Base-by-base conservation (phyloP, 2,329 filamentous ascomycete genomes). In the Apiospora sp. region DNA sequence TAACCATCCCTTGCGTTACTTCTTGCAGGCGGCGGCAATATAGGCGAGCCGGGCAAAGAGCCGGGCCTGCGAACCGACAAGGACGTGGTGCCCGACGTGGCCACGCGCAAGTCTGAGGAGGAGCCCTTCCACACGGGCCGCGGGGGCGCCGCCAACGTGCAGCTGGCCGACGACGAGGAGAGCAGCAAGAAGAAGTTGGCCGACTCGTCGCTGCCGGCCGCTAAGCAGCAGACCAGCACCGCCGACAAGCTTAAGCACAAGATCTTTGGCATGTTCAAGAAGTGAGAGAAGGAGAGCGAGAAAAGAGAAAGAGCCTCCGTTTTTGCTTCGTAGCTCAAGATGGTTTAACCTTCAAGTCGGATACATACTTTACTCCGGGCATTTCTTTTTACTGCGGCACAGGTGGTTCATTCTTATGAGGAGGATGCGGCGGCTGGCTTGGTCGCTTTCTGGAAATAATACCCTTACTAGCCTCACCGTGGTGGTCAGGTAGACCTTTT, bases 161-260 rank as follows among this genome's bases (percentile, higher is more conserved):
- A 86, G 76, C 75, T 83, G 67, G n/a, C 22, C 22, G 58, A 13
- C 30, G 79, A 78, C 14, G 76, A 75, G 48, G 77, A 81, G 74
- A 71, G 76, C 68, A 72, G 76, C 71, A 71, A 69, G 67, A 73
- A 75, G 71, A 78, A 77, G 70, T 74, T 76, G 41, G 76, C 76
- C 48, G 75, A 80, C 48, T 75, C 76, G 72, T 79, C 82, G 73
- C 79, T 80, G 76, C 74, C 75, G 67, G 73, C 71, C 48, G 75
- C 80, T 12, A 82, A 83, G 30, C 75, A 76, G 24, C 76, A 77
- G 71, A 76, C 81, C 68, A 83, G 88, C 44, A 77, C 90, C 72
- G 88, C 88, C 24, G 88, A 90, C 77, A 89, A 87, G 83, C 81
- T 90, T 75, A 90, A 90, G 86, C 73, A 81, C 75, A 90, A 89